Evolutionary conservation across 2,329 filamentous ascomycete genomes (phyloP), one percentile per base, ranked within the genome.

Genomic region (Phialocephala sp.): DNA sequence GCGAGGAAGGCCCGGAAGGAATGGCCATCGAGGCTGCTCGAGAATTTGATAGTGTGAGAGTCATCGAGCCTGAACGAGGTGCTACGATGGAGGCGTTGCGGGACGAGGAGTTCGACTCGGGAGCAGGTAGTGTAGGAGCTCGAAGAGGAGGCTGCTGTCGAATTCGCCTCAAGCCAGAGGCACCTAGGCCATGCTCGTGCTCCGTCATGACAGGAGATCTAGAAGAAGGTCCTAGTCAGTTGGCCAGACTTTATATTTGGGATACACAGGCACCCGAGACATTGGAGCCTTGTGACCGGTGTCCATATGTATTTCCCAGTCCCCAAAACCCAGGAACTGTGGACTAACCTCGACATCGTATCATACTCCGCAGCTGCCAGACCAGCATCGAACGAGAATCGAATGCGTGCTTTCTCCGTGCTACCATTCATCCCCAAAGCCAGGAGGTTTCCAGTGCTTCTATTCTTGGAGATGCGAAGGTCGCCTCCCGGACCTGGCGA

Each of bases 161-260:
- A 78, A 99, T 99, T 74, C 95, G 91, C 77, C 94, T 91, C 75
- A 99, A 85, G 71, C 95, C 94, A 64, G 93, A 96, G 54, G 90
- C 85, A 62, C 92, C 92, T 69, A 95, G 81, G 72, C 92, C 92
- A 83, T 95, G 91, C 75, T 97, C 93, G 80, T 94, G 92, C 79
- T 94, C 93, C 71, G 88, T 84, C 77, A 96, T 86, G 76, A 97
- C 86, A 75, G 93, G 88, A 75, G 92, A 92, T 82, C 92, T 96
- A 77, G 68, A 67, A 68, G 64, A 67, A 66, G 64, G 66, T 62
- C 69, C 69, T 64, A 59, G 70, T 75, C 70, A 74, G 72, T 69
- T 65, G 55, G 59, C 52, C 36, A 39, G 59, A 64, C 63, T 61
- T 66, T 20, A 57, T 55, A 50, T 8, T 50, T 24, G 9, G 59